A percentile compares a stretch with the other conserved stretches of the same genome.
Conservation (phyloP, 2,329 filamentous ascomycete genomes). For the Sclerotinia trifoliorum region DNA sequence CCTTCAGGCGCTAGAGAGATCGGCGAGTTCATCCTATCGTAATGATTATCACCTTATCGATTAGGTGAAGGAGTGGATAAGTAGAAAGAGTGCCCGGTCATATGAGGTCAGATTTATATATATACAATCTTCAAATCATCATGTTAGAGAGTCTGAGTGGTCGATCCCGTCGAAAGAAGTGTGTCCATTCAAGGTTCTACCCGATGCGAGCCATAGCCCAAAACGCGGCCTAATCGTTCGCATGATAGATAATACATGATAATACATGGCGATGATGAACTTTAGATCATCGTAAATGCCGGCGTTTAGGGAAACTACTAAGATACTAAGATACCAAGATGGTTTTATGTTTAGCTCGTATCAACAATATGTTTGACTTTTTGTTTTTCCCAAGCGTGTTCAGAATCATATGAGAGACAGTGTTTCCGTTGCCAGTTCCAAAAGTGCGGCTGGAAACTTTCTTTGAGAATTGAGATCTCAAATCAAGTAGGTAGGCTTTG, state of each 20-base stretch:
- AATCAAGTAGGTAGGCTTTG: not conserved
- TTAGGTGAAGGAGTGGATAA: conserved; percentile 4
- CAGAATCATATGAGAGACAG: conserved; percentile 12
- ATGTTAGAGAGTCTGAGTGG: not conserved
- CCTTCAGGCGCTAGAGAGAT: not conserved
- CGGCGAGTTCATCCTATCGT: not conserved
- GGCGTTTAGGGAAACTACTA: conserved; percentile 1
- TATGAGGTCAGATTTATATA: conserved; percentile 15
- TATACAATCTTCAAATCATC: not conserved
- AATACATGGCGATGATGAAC: not conserved
- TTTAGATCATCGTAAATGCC: conserved; percentile 13
- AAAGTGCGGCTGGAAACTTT: not conserved
- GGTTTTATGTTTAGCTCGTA: not conserved
- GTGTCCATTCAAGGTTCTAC: conserved; percentile 2
- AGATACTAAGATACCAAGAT: too few species aligned
- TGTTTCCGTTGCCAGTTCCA: not conserved
- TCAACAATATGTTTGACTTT: conserved; percentile 9
- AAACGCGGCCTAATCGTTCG: conserved; percentile 9
- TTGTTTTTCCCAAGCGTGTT: not conserved
- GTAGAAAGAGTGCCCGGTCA: not conserved
- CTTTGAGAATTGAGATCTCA: not conserved
- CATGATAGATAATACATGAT: not conserved
- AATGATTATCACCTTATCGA: conserved; percentile 19
- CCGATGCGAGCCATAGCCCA: conserved; percentile 3
- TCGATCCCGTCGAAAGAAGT: not conserved